Evolutionary conservation across 257 asterid genomes (phyloP), one percentile per base, ranked within the genome.

Genomic region (Scutellaria minor): DNA sequence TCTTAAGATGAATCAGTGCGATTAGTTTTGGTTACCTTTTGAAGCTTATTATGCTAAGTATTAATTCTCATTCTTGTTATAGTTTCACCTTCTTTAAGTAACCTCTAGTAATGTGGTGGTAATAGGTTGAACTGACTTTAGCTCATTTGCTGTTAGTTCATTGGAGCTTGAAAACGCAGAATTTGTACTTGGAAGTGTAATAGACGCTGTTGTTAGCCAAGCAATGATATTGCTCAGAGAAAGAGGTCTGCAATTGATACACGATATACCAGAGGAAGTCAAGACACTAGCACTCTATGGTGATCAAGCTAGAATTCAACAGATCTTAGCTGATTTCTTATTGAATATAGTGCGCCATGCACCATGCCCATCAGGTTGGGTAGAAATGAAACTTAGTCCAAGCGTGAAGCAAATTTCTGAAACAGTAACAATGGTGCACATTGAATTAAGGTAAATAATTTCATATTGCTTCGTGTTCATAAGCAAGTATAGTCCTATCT

Each of bases 181-280:
- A 53, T 93, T 93, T 71, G 74, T 77, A 51, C 85, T 93, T 9
- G 96, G 92, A 79, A 86, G 83, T 79, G 94, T 89, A 45, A 85
- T 93, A 24, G 92, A 89, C 72, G 96, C 96, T 70, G 96, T 89
- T 60, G 96, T 91, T 56, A 91, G 98, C 87, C 98, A 93, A 88
- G 91, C 86, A 64, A 87, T 88, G 97, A 22, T 86, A 56, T 62
- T 80, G 75, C 78, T 89, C 63, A 83, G 88, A 76, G 98, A 89
- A 82, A 85, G 85, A 77, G 85, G 85, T 14, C 71, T 93, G 72
- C 96, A 88, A 72, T 74, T 93, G 85, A 85, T 91, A 64, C 84
- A 83, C 31, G 96, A 91, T 59, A 89, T 93, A 68, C 97, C 98
- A 8, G 97, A 88, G 70, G 90, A 86, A 76, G 82, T 86, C 61